Conservation (phyloP, 2,329 filamentous ascomycete species). For the Apiospora koreana region DNA sequence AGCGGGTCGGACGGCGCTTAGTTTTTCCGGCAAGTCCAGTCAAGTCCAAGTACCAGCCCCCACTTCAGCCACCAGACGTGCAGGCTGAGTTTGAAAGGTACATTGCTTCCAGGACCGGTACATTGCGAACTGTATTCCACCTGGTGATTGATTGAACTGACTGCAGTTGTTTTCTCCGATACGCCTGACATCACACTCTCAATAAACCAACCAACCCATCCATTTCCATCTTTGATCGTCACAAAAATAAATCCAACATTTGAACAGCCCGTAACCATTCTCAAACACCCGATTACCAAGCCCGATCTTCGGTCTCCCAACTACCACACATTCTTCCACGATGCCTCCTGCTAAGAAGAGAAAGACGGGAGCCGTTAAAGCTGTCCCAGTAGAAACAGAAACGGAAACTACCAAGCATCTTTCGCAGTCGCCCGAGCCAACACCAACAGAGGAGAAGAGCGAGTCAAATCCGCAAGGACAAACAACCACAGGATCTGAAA, state of each 20-base stretch:
- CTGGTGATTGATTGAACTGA: too few species aligned
- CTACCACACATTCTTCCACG: conserved; percentile 5
- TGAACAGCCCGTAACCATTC: too few species aligned
- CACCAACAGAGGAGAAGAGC: conserved; percentile 12
- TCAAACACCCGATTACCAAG: neutral
- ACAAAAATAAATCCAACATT: neutral
- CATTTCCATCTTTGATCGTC: neutral
- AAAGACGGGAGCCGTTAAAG: conserved; percentile 35
- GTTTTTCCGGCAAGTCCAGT: neutral
- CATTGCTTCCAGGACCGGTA: neutral
- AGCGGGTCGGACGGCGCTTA: neutral
- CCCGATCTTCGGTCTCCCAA: neutral
- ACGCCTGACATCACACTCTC: neutral
- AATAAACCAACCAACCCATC: neutral
- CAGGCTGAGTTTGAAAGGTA: neutral
- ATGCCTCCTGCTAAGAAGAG: conserved; percentile 49
- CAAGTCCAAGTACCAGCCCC: neutral
- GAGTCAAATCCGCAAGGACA: neutral
- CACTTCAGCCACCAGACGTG: neutral
- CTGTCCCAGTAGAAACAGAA: conserved; percentile 18
- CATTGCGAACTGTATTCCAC: neutral
- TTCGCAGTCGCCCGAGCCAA: conserved; percentile 19
- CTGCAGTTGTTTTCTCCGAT: neutral
- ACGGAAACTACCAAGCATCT: conserved; percentile 20
- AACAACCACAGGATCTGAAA: conserved; percentile 15